phyloP scores from a whole-genome alignment of 352 stramenopile genomes.

The Globisporangium yorkense region DNA sequence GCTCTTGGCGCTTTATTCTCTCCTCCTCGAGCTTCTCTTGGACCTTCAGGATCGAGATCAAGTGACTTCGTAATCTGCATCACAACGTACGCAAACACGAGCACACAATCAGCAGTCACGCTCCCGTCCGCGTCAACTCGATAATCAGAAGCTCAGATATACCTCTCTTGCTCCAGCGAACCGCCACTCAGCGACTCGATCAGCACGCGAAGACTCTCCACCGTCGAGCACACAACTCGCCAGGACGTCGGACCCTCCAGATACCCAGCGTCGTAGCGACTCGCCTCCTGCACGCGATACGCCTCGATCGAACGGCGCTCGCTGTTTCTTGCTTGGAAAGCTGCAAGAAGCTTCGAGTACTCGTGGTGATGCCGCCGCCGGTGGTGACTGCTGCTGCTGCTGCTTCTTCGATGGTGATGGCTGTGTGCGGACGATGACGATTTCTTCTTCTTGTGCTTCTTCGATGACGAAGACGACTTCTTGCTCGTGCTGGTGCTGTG shows the following conservation, averaged over 20 bases:
- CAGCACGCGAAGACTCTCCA: slow-evolving; percentile 54
- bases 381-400: slow-evolving; percentile 33
- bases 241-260: slow-evolving; percentile 53
- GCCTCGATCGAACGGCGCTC: slow-evolving; percentile 59
- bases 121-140: not conserved
- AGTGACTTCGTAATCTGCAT: slow-evolving; percentile 46
- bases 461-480: slow-evolving; percentile 50
- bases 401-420: slow-evolving; percentile 38
- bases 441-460: slow-evolving; percentile 68
- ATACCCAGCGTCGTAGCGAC: slow-evolving; percentile 19
- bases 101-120: not conserved
- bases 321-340: slow-evolving; percentile 49
- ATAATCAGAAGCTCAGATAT: not conserved
- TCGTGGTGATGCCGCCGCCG: slow-evolving; percentile 59
- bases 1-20: slow-evolving; percentile 57
- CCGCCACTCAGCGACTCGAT: slow-evolving; percentile 49
- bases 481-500: slow-evolving; percentile 51
- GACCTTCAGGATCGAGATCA: slow-evolving; percentile 77
- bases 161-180: slow-evolving; percentile 73
- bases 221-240: slow-evolving; percentile 65
- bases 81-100: not conserved
- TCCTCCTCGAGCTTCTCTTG: slow-evolving; percentile 69
- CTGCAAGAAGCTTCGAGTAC: slow-evolving; percentile 56
- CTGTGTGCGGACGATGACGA: slow-evolving; percentile 51
- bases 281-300: slow-evolving; percentile 29